phyloP scores from a whole-genome alignment of 805 yeast genomes.

The Lipomyces orientalis region DNA sequence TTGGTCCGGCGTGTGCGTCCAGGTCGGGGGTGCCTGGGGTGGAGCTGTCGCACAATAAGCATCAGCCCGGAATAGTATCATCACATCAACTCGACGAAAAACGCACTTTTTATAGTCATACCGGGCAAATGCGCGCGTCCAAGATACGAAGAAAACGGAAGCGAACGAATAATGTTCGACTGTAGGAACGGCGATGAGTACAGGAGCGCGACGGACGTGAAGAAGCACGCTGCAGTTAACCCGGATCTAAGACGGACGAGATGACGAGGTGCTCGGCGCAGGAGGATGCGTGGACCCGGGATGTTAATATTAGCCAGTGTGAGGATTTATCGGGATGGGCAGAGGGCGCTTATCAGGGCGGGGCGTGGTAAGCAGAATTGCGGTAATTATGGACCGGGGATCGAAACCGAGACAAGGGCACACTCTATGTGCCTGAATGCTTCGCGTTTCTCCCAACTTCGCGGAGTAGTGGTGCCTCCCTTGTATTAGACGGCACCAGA shows the following conservation, averaged over 20 bases:
- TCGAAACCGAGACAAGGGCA: too few species aligned
- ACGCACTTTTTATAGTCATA: conserved; percentile 21
- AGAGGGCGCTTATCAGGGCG: background rate
- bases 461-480: too few species aligned
- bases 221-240: conserved; percentile 30
- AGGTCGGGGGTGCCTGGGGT: conserved; percentile 54
- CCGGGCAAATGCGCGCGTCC: conserved; percentile 26
- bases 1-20: conserved; percentile 65
- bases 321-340: background rate
- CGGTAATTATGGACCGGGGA: too few species aligned
- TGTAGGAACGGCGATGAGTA: conserved; percentile 25
- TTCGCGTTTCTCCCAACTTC: too few species aligned
- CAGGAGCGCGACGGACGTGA: conserved; percentile 29
- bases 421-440: too few species aligned
- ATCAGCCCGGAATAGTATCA: background rate
- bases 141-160: conserved; percentile 24
- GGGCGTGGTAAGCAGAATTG: too few species aligned
- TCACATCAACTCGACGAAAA: background rate
- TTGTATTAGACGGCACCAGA: too few species aligned
- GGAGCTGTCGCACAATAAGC: conserved; percentile 31
- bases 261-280: conserved; percentile 1
- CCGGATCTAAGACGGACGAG: background rate
- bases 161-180: conserved; percentile 4
- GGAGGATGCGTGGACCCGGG: background rate
- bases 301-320: background rate